Evolutionary conservation across 2,329 filamentous ascomycete genomes (phyloP).

Genomic region (Tolypocladium paradoxum): DNA sequence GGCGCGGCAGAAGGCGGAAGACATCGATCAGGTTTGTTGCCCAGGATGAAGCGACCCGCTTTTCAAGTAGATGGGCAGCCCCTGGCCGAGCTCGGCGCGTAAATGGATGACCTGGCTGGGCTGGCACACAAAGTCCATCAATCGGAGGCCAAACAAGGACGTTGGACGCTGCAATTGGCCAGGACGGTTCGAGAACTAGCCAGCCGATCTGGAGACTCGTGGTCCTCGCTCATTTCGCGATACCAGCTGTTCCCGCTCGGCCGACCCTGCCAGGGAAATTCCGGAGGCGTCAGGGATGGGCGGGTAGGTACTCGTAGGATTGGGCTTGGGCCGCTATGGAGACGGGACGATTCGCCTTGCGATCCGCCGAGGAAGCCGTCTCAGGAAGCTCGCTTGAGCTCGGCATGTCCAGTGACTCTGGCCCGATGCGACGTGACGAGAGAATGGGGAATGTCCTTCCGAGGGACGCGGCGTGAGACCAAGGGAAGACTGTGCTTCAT

Average conservation of each 20-base stretch:
- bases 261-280: not conserved
- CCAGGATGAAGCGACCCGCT: constrained; percentile 4
- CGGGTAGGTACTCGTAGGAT: not conserved
- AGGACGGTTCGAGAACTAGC: constrained; percentile 7
- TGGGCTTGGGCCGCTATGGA: constrained; percentile 6
- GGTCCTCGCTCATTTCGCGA: not conserved
- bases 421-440: constrained; percentile 28
- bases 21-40: not conserved
- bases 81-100: constrained; percentile 39
- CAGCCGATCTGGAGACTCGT: constrained; percentile 9
- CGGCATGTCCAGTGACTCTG: constrained; percentile 32
- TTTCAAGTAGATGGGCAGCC: constrained; percentile 13
- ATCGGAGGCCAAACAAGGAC: constrained; percentile 31
- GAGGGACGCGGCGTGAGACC: constrained; percentile 4
- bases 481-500: constrained; percentile 6
- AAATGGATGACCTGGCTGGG: constrained; percentile 33
- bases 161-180: constrained; percentile 30
- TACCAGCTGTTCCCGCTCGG: not conserved
- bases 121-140: constrained; percentile 32
- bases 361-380: not conserved
- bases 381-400: constrained; percentile 4
- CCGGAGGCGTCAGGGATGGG: not conserved
- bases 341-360: not conserved
- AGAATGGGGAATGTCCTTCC: not conserved
- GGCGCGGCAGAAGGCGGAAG: constrained; percentile 23